Base-by-base conservation (phyloP, 768 basidiomycete genomes). In the Calocera viscosa region DNA sequence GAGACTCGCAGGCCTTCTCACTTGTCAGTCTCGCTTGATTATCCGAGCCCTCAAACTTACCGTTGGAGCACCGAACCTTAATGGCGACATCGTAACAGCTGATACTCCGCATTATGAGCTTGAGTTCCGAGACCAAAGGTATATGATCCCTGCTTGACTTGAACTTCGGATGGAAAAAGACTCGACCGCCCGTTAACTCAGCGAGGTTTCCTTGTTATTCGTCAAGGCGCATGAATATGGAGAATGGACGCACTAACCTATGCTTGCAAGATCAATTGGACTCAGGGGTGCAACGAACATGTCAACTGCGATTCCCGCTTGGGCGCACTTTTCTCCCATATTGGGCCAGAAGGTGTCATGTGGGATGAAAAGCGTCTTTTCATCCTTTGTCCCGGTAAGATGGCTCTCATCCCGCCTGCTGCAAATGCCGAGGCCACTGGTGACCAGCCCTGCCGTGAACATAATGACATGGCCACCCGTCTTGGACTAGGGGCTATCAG, bases 141-240 rank as follows among this genome's bases (percentile, higher is more conserved):
- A 78, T 72, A 8, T 80, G 81, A 73, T 96, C 93, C 63, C 88
- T 82, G 7, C 76, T 74, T 1, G 84, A 81, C 65, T 87, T 82
- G 74, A 92, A 99, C n/a, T 90, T 83, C 10, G 95, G 96, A 72
- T 94, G 89, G 78, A 88, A 95, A 77, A 89, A 94, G 0, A 95
- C 72, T 67, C 94, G 91, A 22, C 96, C 96, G 16, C 96, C 96
- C 7, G 91, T 92, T 12, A 85, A 74, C 0, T 85, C 85, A 0
- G 88, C 74, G 5, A 94, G 81, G 2, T 81, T 76, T 47, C 88
- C 89, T 87, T 68, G 14, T 30, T 11, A 39, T n/a, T 17, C 35
- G 60, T 64, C 69, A 60, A 72, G 67, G 64, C 41, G 34, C 24
- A 65, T 17, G 11, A 5, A 24, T 16, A 47, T 33, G 19, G 10